Evolutionary conservation across 1,284 basidiomycete genomes (phyloP).

Genomic region (Austroboletus niveus): DNA sequence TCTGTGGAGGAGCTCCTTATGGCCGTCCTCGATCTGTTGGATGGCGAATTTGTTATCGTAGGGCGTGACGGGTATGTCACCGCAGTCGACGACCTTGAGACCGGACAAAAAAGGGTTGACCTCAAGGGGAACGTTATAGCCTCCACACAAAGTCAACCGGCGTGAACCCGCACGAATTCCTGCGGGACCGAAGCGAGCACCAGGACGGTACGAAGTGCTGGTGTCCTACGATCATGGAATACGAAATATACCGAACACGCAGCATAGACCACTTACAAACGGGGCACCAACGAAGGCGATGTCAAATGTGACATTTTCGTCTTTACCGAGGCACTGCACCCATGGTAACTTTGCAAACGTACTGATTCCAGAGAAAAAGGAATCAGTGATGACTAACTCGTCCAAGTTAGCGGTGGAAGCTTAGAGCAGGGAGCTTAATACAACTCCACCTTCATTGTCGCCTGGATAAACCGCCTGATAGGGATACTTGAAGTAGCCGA

Average conservation of each 20-base stretch:
- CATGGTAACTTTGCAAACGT: constrained; percentile 76
- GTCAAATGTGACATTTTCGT: constrained; percentile 57
- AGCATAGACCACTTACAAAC: constrained; percentile 47
- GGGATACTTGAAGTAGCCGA: constrained; percentile 64
- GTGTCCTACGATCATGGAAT: constrained; percentile 50
- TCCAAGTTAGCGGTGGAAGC: not conserved
- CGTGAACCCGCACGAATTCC: constrained; percentile 76
- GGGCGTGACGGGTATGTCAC: constrained; percentile 54
- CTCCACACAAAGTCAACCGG: constrained; percentile 68
- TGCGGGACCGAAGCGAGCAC: constrained; percentile 75
- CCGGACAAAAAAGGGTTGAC: constrained; percentile 66
- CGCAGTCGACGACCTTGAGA: constrained; percentile 70
- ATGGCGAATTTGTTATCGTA: constrained; percentile 72
- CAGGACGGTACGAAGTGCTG: constrained; percentile 72
- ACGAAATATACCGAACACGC: too few species aligned
- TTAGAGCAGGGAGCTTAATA: not conserved
- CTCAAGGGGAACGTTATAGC: constrained; percentile 72
- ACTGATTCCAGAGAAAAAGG: constrained; percentile 71
- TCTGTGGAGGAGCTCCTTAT: constrained; percentile 62
- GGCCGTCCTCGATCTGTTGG: constrained; percentile 68
- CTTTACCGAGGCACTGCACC: constrained; percentile 67
- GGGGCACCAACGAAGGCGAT: constrained; percentile 80
- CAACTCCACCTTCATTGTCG: constrained; percentile 50
- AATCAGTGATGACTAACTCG: constrained; percentile 60
- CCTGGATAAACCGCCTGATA: constrained; percentile 50